Evolutionary conservation across 495 filamentous ascomycete genomes (phyloP).

Genomic region (Hyphodiscus hymeniophilus): DNA sequence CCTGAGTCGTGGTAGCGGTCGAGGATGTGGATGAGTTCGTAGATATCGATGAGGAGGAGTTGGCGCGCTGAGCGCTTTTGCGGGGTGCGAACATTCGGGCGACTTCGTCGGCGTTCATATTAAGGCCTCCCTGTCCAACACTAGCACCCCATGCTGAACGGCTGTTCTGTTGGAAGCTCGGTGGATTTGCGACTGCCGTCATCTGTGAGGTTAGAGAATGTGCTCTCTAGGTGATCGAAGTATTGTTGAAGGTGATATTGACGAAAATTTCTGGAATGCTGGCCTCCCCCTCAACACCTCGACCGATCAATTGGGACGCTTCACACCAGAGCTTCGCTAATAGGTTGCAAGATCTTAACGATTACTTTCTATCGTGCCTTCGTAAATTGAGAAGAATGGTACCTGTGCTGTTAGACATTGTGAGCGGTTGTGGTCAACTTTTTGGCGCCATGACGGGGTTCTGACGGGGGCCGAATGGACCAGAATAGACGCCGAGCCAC

Average conservation of each 20-base stretch:
- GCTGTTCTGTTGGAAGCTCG: conserved; percentile 67
- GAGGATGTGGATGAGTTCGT: conserved; percentile 61
- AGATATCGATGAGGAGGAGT: conserved; percentile 78
- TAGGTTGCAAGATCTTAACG: neutral
- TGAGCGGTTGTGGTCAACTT: conserved; percentile 12
- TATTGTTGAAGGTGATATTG: conserved; percentile 16
- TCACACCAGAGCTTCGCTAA: conserved; percentile 4
- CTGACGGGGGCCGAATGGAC: conserved; percentile 1
- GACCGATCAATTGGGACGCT: conserved; percentile 2
- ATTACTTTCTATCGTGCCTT: neutral
- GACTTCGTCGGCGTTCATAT: conserved; percentile 80
- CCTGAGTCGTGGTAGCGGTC: conserved; percentile 39
- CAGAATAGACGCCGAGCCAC: no score
- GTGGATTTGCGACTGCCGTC: conserved; percentile 95
- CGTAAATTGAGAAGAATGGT: neutral
- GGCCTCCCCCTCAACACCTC: conserved; percentile 15
- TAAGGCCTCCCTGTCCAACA: conserved; percentile 65
- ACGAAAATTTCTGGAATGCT: neutral
- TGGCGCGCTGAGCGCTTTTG: conserved; percentile 75
- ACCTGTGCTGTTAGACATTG: conserved; percentile 10
- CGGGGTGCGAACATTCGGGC: conserved; percentile 82
- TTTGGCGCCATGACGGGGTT: conserved; percentile 11
- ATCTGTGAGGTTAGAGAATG: conserved; percentile 42
- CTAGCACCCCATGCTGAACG: conserved; percentile 63
- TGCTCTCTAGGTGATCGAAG: conserved; percentile 9